Percentiles rank a stretch among this genome's conserved stretches.
These are phyloP conservation scores for Cladosporium sp. DNA, from an alignment of 2,329 filamentous ascomycete species.

Conservation along the genomic window DNA sequence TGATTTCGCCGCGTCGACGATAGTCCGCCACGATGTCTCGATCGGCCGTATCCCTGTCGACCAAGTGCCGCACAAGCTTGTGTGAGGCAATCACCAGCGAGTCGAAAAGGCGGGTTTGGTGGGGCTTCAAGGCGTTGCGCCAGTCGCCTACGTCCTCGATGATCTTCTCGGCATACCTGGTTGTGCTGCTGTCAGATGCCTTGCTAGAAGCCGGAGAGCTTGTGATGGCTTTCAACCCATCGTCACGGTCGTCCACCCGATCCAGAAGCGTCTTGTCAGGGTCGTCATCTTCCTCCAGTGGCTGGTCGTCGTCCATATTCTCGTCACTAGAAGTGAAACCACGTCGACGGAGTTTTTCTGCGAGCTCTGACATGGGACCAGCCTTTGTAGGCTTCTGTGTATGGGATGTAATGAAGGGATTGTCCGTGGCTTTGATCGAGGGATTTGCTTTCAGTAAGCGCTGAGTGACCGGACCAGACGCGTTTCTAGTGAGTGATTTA, in stretches of 20 bases:
- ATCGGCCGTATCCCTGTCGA: conserved; percentile 42
- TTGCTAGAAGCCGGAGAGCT: conserved; percentile 3
- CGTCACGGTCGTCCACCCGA: neutral
- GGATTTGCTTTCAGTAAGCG: conserved; percentile 10
- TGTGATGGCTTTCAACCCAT: neutral
- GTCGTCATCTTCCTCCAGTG: neutral
- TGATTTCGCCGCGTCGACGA: conserved; percentile 35
- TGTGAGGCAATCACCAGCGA: conserved; percentile 36
- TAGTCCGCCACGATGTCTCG: conserved; percentile 40
- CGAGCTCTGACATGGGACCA: conserved; percentile 23
- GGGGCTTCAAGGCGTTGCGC: conserved; percentile 33
- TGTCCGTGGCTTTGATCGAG: neutral
- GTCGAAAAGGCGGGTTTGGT: conserved; percentile 35
- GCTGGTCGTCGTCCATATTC: too few species aligned
- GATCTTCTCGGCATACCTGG: neutral
- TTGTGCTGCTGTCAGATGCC: conserved; percentile 15
- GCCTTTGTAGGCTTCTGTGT: conserved; percentile 21
- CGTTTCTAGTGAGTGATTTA: conserved; percentile 35
- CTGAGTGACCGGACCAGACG: conserved; percentile 11
- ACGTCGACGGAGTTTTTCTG: conserved; percentile 1
- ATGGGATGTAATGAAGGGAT: conserved; percentile 21
- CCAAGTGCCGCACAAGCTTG: conserved; percentile 40
- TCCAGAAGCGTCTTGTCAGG: conserved; percentile 25
- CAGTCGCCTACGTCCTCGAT: conserved; percentile 31
- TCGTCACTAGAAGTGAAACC: neutral